Evolutionary conservation across 768 basidiomycete species (phyloP), one percentile per base, ranked within the genome.

Genomic region (Filobasidium wieringae): DNA sequence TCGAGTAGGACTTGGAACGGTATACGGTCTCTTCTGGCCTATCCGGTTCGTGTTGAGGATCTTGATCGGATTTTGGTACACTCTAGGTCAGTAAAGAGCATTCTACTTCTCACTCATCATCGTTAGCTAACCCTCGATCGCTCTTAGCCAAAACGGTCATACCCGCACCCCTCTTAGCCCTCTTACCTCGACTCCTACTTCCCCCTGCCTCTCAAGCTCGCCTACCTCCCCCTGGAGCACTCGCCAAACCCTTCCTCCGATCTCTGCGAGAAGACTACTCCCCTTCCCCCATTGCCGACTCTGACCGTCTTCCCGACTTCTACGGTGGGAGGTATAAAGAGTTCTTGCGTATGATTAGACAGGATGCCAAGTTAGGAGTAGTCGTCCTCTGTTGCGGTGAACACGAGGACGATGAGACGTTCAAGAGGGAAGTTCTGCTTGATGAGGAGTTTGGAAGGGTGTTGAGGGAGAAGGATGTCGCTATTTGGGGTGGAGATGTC

Each of bases 401-500:
- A 68, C 91, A 99, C 65, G 90, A 96, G 68, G 84, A 90, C 62
- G 86, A 85, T 24, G 76, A 82, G 1, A 84, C 83, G 62, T 96
- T 96, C 77, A 92, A 92, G 74, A 80, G 83, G 85, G 85, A 26
- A 24, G 88, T 88, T 0, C 77, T 97, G 17, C 84, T 85, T 0
- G 83, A 93, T 66, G 75, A 82, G 1, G 75, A 78, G 8, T 79
- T 96, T 43, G 80, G 91, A 7, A 80, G 79, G 26, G 71, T 81
- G 2, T 77, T 95, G 24, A 79, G 80, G 50, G 83, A 85, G 32
- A 85, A 90, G 70, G 77, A 84, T 51, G 78, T 93, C 53, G 65
- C 90, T 17, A 82, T 89, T 7, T 99, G 92, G 93, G 93, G 86
- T 2, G 92, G 88, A 15, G 92, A 96, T 68, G 82, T 95, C 7